Base-by-base conservation (phyloP, 257 asterid genomes). In the Asclepias syriaca region DNA sequence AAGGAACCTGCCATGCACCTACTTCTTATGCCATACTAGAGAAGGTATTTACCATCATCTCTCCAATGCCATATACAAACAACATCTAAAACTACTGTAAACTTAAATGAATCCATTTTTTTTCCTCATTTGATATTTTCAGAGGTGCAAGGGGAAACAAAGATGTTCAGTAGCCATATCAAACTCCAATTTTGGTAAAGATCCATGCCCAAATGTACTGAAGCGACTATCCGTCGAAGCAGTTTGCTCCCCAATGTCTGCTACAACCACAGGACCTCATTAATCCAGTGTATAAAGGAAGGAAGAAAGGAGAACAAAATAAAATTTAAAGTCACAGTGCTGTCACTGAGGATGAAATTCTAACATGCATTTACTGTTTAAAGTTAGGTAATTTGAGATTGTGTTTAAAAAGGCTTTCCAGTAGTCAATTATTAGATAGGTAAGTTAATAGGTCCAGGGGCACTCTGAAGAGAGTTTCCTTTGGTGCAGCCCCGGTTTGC, bases 141-240 rank as follows among this genome's bases (percentile, higher is more conserved):
- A 94, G 99, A 88, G 70, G 78, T 94, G 99, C 84, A 53, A 89
- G 21, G 99, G 97, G 72, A 77, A 77, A 55, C 89, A 84, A 66
- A 77, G 76, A 54, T 94, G 99, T 80, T 49, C 95, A 5, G 95
- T 94, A 22, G 45, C 92, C 9, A 87, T 94, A 79, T 80, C 97
- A 68, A 89, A 82, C 81, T 84, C 81, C 57, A 88, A 87, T 72
- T 94, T 94, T 57, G 96, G 89, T 64, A 82, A 73, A 21, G 99
- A 94, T 77, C 99, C 99, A 34, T 94, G 99, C 70, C 92, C 97
- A 4, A 85, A 85, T 1, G 90, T 87, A 72, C 72, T 88, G 58
- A 94, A 94, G 76, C 83, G 95, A 78, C 74, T 94, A 74, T 84
- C 92, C 10, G 99, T 94, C 3, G 97, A 94, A 85, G 99, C 99